Percentiles rank a stretch among this genome's conserved stretches.
These are phyloP conservation scores for Adansonia madagascariensis DNA, from an alignment of 441 rosid species.

Conservation along the genomic window DNA sequence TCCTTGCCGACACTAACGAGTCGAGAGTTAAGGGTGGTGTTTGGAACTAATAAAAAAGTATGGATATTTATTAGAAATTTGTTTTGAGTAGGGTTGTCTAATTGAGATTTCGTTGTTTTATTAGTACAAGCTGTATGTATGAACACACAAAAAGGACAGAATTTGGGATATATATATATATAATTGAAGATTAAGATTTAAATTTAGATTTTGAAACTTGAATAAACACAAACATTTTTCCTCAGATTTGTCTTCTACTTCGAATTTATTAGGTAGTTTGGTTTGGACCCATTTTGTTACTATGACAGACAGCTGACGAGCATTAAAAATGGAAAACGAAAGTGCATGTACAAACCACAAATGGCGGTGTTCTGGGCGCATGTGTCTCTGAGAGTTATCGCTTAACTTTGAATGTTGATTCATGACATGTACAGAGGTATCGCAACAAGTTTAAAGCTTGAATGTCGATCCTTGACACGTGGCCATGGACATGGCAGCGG, in stretches of 20 bases:
- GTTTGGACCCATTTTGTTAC: background rate
- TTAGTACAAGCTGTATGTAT: background rate
- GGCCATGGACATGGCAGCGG: background rate
- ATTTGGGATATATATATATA: background rate
- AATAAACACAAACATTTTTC: background rate
- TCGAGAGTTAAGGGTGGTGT: background rate
- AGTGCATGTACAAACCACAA: too few relatives aligned
- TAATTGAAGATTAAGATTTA: background rate
- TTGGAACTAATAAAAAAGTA: background rate
- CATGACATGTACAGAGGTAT: too few relatives aligned
- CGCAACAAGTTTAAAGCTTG: too few relatives aligned
- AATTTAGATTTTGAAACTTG: background rate
- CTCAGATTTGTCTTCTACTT: background rate
- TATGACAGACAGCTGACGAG: conserved; percentile 15
- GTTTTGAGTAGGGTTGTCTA: too few relatives aligned
- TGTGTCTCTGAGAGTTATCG: too few relatives aligned
- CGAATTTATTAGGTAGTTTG: background rate
- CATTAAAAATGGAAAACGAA: background rate
- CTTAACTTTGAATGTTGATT: too few relatives aligned
- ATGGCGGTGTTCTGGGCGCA: too few relatives aligned
- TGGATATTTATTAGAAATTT: too few relatives aligned
- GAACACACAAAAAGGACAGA: background rate
- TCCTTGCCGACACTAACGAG: conserved; percentile 1
- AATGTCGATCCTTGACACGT: too few relatives aligned
- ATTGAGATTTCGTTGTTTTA: too few relatives aligned